These are phyloP conservation scores for Neurospora sp. DNA, from an alignment of 495 filamentous ascomycete species.

Conservation along the genomic window DNA sequence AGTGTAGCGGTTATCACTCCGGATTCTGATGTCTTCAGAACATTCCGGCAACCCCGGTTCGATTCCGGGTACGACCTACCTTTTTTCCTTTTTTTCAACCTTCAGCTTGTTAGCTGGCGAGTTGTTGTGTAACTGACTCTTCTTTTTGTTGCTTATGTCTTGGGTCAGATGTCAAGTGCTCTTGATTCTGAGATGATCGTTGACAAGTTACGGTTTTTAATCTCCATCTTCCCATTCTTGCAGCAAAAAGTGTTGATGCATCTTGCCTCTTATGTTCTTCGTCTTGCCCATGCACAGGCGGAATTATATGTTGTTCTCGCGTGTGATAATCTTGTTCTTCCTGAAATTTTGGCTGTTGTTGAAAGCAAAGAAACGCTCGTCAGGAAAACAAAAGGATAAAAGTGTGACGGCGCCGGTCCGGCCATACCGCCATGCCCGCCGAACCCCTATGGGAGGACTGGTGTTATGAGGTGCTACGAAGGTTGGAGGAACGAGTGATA, in stretches of 20 bases:
- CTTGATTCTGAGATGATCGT: not conserved
- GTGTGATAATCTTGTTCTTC: not conserved
- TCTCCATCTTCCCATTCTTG: not conserved
- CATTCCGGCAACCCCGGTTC: constrained; percentile 23
- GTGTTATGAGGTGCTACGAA: too few relatives aligned
- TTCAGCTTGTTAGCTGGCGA: not conserved
- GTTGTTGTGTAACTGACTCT: not conserved
- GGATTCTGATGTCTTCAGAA: not conserved
- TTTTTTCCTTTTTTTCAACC: not conserved
- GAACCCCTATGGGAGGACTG: too few relatives aligned
- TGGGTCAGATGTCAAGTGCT: not conserved
- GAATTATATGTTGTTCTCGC: not conserved
- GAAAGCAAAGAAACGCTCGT: not conserved
- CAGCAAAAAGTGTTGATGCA: not conserved
- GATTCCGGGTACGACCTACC: constrained; percentile 25
- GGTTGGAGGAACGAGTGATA: too few relatives aligned
- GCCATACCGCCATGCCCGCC: too few relatives aligned
- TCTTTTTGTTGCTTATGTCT: not conserved
- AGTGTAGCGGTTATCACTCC: not conserved
- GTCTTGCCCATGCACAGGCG: not conserved
- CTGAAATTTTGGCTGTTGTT: not conserved
- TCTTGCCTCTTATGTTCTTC: not conserved
- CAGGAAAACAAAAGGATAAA: not conserved
- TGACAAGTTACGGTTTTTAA: not conserved
- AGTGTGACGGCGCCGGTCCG: too few relatives aligned